phyloP scores from a whole-genome alignment of 305 asterid genomes.

The Solanum hybrid region DNA sequence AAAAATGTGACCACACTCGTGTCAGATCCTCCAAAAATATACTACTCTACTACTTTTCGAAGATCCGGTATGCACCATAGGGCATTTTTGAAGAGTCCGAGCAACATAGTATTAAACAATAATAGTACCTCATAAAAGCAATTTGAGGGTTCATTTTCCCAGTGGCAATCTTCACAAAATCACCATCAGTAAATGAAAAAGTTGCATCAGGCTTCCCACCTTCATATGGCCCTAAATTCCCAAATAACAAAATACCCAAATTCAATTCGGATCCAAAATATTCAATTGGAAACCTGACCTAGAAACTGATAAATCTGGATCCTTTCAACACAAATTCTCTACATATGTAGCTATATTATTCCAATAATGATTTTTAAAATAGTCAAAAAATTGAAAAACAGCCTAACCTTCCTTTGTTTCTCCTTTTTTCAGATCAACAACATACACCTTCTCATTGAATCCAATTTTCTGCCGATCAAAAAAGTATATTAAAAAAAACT shows the following conservation, averaged over 20 bases:
- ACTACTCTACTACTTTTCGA: neutral
- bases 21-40: neutral
- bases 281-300: neutral
- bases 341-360: neutral
- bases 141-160: slow-evolving; percentile 98
- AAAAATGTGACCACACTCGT: neutral
- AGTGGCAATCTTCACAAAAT: slow-evolving; percentile 74
- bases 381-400: neutral
- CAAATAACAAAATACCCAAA: neutral
- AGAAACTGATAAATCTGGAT: neutral
- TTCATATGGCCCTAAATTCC: slow-evolving; percentile 47
- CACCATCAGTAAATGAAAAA: slow-evolving; percentile 81
- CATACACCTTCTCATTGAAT: slow-evolving; percentile 66
- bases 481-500: neutral
- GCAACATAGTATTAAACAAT: neutral
- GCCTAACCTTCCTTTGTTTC: slow-evolving; percentile 80
- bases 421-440: slow-evolving; percentile 91
- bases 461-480: slow-evolving; percentile 64
- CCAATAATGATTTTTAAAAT: neutral
- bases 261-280: neutral
- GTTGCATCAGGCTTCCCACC: slow-evolving; percentile 95
- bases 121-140: slow-evolving; percentile 80
- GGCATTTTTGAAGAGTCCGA: neutral
- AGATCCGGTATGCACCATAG: neutral
- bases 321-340: neutral